Conservation (phyloP, 306 rosid species). For the Clitoria ternatea region DNA sequence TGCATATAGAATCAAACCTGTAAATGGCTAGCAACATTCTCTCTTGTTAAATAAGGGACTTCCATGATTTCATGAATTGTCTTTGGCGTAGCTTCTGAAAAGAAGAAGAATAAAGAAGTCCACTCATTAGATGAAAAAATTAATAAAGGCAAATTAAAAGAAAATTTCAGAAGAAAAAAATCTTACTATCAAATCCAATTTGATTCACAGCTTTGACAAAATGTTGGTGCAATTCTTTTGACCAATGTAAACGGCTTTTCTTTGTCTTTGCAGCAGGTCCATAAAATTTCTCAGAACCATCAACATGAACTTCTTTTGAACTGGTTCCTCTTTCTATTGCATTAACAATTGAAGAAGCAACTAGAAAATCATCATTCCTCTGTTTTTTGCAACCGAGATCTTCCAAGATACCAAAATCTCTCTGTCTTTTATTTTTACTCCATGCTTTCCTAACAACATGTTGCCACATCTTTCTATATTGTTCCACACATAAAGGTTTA, state of each 20-base stretch:
- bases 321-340: constrained; percentile 37
- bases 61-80: constrained; percentile 63
- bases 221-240: constrained; percentile 45
- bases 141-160: background rate
- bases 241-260: constrained; percentile 65
- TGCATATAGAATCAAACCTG: constrained; percentile 41
- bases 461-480: constrained; percentile 52
- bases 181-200: constrained; percentile 67
- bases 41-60: constrained; percentile 58
- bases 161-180: constrained; percentile 2
- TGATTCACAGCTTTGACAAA: constrained; percentile 45
- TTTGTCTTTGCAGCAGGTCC: constrained; percentile 37
- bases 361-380: constrained; percentile 34
- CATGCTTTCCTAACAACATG: constrained; percentile 42
- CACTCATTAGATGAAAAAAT: background rate
- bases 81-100: constrained; percentile 67
- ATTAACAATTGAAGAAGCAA: constrained; percentile 37
- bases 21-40: constrained; percentile 69
- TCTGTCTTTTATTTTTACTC: constrained; percentile 40
- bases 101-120: background rate
- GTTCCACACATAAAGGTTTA: constrained; percentile 53
- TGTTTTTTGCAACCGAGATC: constrained; percentile 29
- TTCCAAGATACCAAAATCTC: constrained; percentile 42
- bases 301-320: constrained; percentile 37
- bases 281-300: constrained; percentile 37